Evolutionary conservation across 768 basidiomycete species (phyloP).

Genomic region (Rhodotorula toruloides): DNA sequence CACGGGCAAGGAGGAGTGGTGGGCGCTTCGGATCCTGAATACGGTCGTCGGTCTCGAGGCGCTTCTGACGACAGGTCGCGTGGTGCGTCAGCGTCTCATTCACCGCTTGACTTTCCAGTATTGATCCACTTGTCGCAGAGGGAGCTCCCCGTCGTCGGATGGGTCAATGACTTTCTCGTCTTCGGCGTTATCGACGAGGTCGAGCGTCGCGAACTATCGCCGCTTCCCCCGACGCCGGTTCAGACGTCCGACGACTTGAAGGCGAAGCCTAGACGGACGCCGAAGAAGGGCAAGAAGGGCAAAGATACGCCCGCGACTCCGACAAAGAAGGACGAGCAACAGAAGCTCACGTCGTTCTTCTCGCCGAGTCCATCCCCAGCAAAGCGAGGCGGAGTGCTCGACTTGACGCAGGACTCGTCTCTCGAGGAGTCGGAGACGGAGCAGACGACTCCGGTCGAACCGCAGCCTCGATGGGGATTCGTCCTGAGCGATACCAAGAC

Average conservation of each 20-base stretch:
- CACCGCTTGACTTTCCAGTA: no score
- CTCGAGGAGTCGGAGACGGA: not conserved
- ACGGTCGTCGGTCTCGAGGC: constrained; percentile 63
- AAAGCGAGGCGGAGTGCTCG: constrained; percentile 13
- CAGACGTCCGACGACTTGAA: not conserved
- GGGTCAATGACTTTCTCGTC: constrained; percentile 61
- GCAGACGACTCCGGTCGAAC: not conserved
- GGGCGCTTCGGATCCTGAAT: constrained; percentile 70
- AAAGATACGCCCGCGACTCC: not conserved
- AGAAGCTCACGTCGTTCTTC: constrained; percentile 43
- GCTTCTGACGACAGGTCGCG: constrained; percentile 45
- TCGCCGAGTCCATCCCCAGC: constrained; percentile 7
- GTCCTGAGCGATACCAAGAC: constrained; percentile 63
- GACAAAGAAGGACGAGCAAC: constrained; percentile 46
- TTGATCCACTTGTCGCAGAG: constrained; percentile 50
- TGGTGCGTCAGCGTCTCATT: constrained; percentile 11
- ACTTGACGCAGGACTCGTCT: not conserved
- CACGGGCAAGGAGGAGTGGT: constrained; percentile 61
- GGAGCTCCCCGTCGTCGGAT: constrained; percentile 77
- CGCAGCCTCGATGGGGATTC: constrained; percentile 11
- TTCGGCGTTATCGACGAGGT: constrained; percentile 62
- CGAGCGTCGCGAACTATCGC: constrained; percentile 45
- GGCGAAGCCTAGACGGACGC: not conserved
- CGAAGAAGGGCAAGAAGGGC: not conserved
- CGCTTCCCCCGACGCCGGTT: not conserved